Base-by-base conservation (phyloP, 1,284 basidiomycete genomes). In the Inonotus obliquus region DNA sequence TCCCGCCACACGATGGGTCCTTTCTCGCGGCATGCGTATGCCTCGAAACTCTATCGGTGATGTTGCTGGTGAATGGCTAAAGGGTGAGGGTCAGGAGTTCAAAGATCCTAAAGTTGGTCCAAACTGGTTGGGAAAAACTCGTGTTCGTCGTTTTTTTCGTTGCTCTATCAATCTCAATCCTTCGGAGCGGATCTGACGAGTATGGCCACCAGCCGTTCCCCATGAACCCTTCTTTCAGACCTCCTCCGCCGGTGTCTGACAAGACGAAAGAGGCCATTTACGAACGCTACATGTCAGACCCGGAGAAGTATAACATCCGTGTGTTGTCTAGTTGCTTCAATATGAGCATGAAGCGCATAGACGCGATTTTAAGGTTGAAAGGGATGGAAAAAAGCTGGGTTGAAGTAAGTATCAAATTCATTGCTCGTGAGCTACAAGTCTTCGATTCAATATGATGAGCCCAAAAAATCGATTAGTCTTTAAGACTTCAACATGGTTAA, bases 331-430 rank as follows among this genome's bases (percentile, higher is more conserved):
- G 79, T 57, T 78, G 75, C 45, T 82, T 84, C 72, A 80, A 85
- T 56, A 67, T 92, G 51, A 86, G 87, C 65, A 76, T 92, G 64
- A 86, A 87, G 69, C 87, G 92, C 29, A 79, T 94, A 19, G 84
- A 91, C 57, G 91, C 92, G 0, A 88, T 93, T 60, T 74, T 94
- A 51, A 79, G 89, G 47, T 73, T 94, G 67, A 93, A 94, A 71
- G 86, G 87, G 37, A 75, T 91, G 65, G 91, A 94, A 72, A 72
- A 75, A 48, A 76, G 79, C 54, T 91, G 84, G 86, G 73, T 76
- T 68, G 81, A 89, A 83, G 89, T 90, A 70, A 71, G 87, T 80
- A 27, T 59, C 60, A 14, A 54, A 56, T 68, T 19, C 49, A 65
- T 60, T 61, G 66, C 61, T 65, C 32, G 54, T 57, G 37, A 29